Conservation (phyloP, 169 alveolate species). For the Plasmodium malariae region DNA sequence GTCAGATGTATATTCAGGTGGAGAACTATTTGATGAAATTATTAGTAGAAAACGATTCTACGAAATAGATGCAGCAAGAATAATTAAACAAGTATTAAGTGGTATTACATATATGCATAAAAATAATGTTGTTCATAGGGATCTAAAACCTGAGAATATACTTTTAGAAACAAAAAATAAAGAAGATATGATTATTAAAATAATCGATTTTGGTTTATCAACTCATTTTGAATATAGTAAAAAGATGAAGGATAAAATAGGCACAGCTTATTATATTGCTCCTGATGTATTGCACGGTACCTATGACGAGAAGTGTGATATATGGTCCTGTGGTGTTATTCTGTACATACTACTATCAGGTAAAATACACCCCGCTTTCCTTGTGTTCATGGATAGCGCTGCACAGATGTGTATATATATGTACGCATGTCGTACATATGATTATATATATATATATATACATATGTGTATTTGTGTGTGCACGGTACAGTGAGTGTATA, state of each 20-base stretch:
- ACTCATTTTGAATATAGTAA: slow-evolving; percentile 91
- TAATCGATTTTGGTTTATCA: slow-evolving; percentile 96
- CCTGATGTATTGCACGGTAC: slow-evolving; percentile 93
- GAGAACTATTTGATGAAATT: slow-evolving; percentile 96
- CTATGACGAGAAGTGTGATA: slow-evolving; percentile 93
- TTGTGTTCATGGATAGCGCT: no score
- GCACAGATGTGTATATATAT: no score
- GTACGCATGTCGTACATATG: no score
- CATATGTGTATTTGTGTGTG: no score
- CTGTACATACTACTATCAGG: slow-evolving; percentile 91
- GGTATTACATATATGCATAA: slow-evolving; percentile 95
- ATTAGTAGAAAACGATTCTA: slow-evolving; percentile 91
- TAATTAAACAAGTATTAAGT: slow-evolving; percentile 92
- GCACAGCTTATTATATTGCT: slow-evolving; percentile 95
- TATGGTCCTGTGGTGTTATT: slow-evolving; percentile 93
- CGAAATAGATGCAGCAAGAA: slow-evolving; percentile 95
- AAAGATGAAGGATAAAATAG: slow-evolving; percentile 94
- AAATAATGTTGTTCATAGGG: slow-evolving; percentile 92
- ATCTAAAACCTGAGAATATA: slow-evolving; percentile 92
- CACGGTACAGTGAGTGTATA: no score
- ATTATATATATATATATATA: no score
- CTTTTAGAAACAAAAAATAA: slow-evolving; percentile 90
- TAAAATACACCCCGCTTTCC: no score
- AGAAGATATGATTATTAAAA: slow-evolving; percentile 90
- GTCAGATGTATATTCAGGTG: slow-evolving; percentile 95